Base-by-base conservation (phyloP, 177 flowering plant species). In the Vitis hybrid region DNA sequence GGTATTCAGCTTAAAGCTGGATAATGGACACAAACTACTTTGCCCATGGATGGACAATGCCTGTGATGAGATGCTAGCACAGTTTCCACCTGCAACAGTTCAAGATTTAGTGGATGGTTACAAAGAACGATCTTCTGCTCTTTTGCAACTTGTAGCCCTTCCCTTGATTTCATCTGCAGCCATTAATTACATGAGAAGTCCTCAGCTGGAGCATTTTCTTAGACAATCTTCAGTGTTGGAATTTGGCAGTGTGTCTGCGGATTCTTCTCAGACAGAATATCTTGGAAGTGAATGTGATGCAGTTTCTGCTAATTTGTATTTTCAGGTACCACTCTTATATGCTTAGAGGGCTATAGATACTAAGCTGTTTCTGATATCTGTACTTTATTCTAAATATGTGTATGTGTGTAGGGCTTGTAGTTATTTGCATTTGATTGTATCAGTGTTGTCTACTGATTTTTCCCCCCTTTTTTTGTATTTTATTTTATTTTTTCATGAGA, bases 21-120 rank as follows among this genome's bases (percentile, higher is more conserved):
- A 96, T 67, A 86, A 53, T 76, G 99, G 97, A 63, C 99, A 96
- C 80, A 96, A 85, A 71, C 71, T 77, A 71, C 84, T 85, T 51
- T 96, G 99, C 65, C 97, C 97, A 10, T 96, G 99, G 99, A 82
- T 86, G 50, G 87, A 96, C 66, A 94, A 94, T 85, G 73, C 83
- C 5, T 96, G 99, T 65, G 91, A 88, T 73, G 99, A 94, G 80
- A 72, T 59, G 11, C 80, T 96, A 64, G 88, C 93, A 22, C 82
- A 86, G 68, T 94, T 94, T 80, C 97, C 98, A 10, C 90, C 90
- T 65, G 79, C 80, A 47, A 73, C 89, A 62, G 79, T 81, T 72
- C 82, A 80, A 47, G 79, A 76, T 64, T 85, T 94, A 76, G 86
- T 87, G 65, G 89, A 90, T 73, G 80, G 85, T 66, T 92, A 86